Percentiles rank a stretch among this genome's conserved stretches.
Evolutionary conservation across 2,329 filamentous ascomycete species (phyloP).

Genomic region (Geosmithia putterillii): DNA sequence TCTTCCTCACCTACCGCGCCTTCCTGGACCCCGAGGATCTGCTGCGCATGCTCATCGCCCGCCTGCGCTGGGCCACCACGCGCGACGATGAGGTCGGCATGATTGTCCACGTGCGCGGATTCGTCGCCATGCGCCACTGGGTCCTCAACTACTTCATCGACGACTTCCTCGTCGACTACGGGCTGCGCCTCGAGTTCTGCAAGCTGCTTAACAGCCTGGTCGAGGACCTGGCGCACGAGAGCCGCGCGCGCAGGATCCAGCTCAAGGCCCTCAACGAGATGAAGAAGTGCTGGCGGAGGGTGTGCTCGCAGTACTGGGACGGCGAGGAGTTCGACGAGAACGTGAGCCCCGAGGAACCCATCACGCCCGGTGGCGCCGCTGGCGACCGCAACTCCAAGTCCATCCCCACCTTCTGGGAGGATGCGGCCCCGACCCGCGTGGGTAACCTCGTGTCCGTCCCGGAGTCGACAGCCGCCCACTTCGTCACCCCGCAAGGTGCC

Average conservation of each 20-base stretch:
- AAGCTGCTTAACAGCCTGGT: conserved; percentile 61
- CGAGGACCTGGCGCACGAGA: conserved; percentile 36
- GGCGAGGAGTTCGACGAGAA: conserved; percentile 52
- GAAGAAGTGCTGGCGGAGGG: conserved; percentile 93
- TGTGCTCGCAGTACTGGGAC: conserved; percentile 86
- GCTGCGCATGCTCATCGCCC: conserved; percentile 70
- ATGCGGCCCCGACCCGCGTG: conserved; percentile 31
- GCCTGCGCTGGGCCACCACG: conserved; percentile 75
- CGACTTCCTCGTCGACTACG: conserved; percentile 72
- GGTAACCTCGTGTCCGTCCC: conserved; percentile 11
- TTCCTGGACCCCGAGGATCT: conserved; percentile 72
- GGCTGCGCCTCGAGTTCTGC: conserved; percentile 68
- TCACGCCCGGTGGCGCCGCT: conserved; percentile 63
- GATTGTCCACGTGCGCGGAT: conserved; percentile 89
- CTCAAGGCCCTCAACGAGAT: conserved; percentile 85
- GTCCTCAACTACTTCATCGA: conserved; percentile 96
- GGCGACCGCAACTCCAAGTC: conserved; percentile 44
- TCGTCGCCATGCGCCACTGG: conserved; percentile 93
- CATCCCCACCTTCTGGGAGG: conserved; percentile 42
- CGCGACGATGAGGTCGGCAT: conserved; percentile 74
- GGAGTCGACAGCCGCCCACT: conserved; percentile 16
- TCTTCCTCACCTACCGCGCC: conserved; percentile 87
- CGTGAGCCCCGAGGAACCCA: conserved; percentile 50
- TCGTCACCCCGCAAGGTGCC: conserved; percentile 34
- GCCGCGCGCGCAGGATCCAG: conserved; percentile 35